Percentiles rank a stretch among this genome's conserved stretches.
Evolutionary conservation across 306 rosid genomes (phyloP).

Genomic region (Myrica gale): DNA sequence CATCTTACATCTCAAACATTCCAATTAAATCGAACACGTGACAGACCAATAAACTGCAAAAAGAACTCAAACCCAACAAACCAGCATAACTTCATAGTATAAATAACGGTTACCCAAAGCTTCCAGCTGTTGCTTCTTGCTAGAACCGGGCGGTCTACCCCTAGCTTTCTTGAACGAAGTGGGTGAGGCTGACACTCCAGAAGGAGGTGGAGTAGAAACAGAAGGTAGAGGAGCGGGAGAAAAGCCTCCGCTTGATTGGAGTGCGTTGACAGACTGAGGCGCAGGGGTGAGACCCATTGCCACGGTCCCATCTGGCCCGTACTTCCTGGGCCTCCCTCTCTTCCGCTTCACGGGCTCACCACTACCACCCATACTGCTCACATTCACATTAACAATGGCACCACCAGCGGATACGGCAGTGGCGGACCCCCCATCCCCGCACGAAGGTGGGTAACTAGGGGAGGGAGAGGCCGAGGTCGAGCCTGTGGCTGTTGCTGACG

Average conservation of each 20-base stretch:
- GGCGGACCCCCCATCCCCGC: slow-evolving; percentile 23
- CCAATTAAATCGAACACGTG: background rate
- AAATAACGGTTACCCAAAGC: slow-evolving; percentile 38
- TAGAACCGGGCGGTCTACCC: slow-evolving; percentile 76
- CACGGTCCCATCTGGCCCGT: slow-evolving; percentile 64
- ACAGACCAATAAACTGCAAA: slow-evolving; percentile 11
- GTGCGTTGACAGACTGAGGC: slow-evolving; percentile 13
- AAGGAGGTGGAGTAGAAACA: slow-evolving; percentile 9
- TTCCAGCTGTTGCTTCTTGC: slow-evolving; percentile 46
- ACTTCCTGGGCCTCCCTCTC: slow-evolving; percentile 84
- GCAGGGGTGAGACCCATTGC: slow-evolving; percentile 35
- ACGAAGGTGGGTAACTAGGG: slow-evolving; percentile 11
- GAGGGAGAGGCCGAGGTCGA: slow-evolving; percentile 11
- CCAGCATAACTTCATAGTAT: background rate
- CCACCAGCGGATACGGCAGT: slow-evolving; percentile 9
- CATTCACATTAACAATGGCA: slow-evolving; percentile 22
- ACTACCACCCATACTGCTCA: slow-evolving; percentile 25
- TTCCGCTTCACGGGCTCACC: slow-evolving; percentile 51
- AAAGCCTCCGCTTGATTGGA: slow-evolving; percentile 37
- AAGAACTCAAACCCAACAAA: background rate
- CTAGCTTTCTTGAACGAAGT: slow-evolving; percentile 51
- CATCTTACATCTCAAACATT: background rate
- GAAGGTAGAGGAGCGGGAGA: slow-evolving; percentile 33
- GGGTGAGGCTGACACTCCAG: slow-evolving; percentile 37
- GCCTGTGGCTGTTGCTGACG: background rate